These are phyloP conservation scores for Zoysia matrella DNA, from an alignment of 202 grass and related monocot species.

Conservation along the genomic window DNA sequence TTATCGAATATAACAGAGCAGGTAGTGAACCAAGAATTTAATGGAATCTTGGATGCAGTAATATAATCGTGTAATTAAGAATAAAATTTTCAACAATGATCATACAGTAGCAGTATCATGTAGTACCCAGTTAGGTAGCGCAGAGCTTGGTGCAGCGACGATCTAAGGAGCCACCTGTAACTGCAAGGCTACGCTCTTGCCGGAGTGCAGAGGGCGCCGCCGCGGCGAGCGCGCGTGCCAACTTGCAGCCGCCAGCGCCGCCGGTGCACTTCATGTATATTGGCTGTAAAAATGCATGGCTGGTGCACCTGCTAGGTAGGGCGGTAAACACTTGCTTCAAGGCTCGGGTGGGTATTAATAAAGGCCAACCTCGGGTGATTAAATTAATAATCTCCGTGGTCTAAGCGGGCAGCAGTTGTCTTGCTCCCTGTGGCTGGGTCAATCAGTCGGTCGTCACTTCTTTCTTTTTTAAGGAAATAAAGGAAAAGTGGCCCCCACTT, in stretches of 20 bases:
- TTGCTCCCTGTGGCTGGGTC: background rate
- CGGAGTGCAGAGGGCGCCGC: background rate
- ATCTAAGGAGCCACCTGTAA: background rate
- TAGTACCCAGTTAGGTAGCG: background rate
- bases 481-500: no score
- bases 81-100: background rate
- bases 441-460: background rate
- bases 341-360: background rate
- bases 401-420: background rate
- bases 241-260: background rate
- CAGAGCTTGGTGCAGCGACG: background rate
- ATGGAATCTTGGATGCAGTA: background rate
- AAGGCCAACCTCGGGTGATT: background rate
- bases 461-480: no score
- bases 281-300: background rate
- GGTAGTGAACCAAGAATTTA: background rate
- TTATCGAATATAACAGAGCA: background rate
- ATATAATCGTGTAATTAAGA: background rate
- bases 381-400: background rate
- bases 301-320: no score
- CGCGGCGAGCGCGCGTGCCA: background rate
- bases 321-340: background rate
- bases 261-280: background rate
- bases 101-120: background rate
- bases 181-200: background rate